Evolutionary conservation across 345 rosid species (phyloP).

Genomic region (Populus tremula): DNA sequence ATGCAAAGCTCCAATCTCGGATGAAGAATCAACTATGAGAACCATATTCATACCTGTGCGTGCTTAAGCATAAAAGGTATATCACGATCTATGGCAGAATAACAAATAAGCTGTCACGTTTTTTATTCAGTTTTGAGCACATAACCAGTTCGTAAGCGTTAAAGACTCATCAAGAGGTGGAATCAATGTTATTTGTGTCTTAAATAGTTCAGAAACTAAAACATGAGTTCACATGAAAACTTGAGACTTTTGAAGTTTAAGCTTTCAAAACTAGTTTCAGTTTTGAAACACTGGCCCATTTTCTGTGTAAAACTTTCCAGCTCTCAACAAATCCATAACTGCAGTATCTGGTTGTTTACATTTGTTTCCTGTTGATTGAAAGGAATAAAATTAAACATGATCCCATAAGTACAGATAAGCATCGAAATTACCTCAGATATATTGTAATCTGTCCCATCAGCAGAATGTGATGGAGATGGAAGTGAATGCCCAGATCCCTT

Average conservation of each 20-base stretch:
- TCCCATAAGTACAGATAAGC: too few relatives aligned
- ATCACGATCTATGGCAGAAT: not conserved
- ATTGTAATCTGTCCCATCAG: conserved; percentile 60
- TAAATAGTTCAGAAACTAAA: not conserved
- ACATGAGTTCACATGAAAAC: not conserved
- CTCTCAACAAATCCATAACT: not conserved
- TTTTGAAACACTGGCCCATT: not conserved
- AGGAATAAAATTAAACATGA: not conserved
- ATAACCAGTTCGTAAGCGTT: not conserved
- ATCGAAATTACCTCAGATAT: conserved; percentile 67
- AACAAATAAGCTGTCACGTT: not conserved
- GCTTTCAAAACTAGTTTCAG: not conserved
- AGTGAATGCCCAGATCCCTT: conserved; percentile 59
- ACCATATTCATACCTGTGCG: not conserved
- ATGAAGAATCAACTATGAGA: not conserved
- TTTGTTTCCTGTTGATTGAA: not conserved
- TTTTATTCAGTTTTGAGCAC: not conserved
- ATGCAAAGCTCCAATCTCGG: not conserved
- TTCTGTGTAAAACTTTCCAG: not conserved
- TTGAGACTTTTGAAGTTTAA: not conserved
- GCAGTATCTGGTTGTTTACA: not conserved
- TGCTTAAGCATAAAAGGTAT: not conserved
- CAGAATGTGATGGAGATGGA: conserved; percentile 69
- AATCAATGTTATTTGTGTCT: not conserved
- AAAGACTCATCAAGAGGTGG: not conserved